Base-by-base conservation (phyloP, 306 rosid genomes). In the Cucurbita maxima region DNA sequence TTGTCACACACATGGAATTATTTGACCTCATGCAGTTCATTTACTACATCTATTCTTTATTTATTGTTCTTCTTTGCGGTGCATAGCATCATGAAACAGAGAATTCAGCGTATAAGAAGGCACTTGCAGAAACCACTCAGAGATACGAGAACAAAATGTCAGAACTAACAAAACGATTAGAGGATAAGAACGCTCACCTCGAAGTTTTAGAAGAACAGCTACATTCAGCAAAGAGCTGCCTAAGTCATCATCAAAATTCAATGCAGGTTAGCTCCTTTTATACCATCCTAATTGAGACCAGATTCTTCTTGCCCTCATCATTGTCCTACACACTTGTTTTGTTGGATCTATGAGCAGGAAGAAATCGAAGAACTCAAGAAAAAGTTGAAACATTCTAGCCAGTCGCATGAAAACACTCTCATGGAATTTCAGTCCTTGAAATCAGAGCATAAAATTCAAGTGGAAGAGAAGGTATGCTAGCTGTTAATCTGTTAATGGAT, bases 91-190 rank as follows among this genome's bases (percentile, higher is more conserved):
- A 68, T 75, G 85, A 82, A 68, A 75, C 77, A 75, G 82, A 85
- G 20, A 82, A 82, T 69, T 81, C 83, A 30, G 74, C 76, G 59
- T 74, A 43, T 78, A 82, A 83, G 63, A 78, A 63, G 73, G 82
- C 82, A 53, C 79, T 87, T 13, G 78, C 83, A 0, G 85, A 83
- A 57, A 73, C 87, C 55, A 79, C 86, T 52, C 76, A 82, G 82
- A 79, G 81, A 72, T 79, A 83, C 63, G 84, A 88, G 85, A 80
- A 80, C 19, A 82, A 82, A 80, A 71, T 85, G 69, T 68, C 75
- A 14, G 85, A 82, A 51, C 70, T 88, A 59, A 76, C 63, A 56
- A 75, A 85, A 73, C 86, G 83, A 76, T 37, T 84, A 66, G 79
- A 80, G 72, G 83, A 83, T 76, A 81, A 88, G 74, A 77, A 50